These are phyloP conservation scores for Thelonectria olida DNA, from an alignment of 2,329 filamentous ascomycete genomes.

Conservation along the genomic window DNA sequence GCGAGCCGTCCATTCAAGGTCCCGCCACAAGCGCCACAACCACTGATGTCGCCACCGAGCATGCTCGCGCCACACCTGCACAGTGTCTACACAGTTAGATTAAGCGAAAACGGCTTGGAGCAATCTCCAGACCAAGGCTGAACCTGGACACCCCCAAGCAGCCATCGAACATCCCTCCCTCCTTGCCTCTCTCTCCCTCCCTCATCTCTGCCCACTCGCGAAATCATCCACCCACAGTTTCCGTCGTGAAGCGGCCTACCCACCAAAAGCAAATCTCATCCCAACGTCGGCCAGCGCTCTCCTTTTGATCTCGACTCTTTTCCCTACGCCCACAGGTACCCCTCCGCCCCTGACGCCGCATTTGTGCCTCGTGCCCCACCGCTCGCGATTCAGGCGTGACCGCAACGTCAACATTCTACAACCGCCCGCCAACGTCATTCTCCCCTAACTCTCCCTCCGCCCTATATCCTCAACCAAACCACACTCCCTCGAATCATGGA, in stretches of 20 bases:
- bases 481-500: conserved; percentile 70
- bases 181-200: conserved; percentile 18
- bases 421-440: conserved; percentile 36
- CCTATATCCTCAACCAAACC: conserved; percentile 19
- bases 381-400: conserved; percentile 43
- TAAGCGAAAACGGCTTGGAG: conserved; percentile 22
- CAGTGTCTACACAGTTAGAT: conserved; percentile 15
- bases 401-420: conserved; percentile 43
- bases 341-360: conserved; percentile 35
- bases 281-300: conserved; percentile 4
- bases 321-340: conserved; percentile 18
- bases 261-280: conserved; percentile 6
- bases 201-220: conserved; percentile 21
- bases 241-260: conserved; percentile 2
- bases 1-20: conserved; percentile 5
- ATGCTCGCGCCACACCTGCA: conserved; percentile 30
- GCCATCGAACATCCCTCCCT: conserved; percentile 19
- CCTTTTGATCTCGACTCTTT: not conserved
- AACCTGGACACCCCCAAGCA: conserved; percentile 17
- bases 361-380: conserved; percentile 44
- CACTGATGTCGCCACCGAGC: conserved; percentile 12
- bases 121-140: conserved; percentile 30
- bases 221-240: conserved; percentile 8
- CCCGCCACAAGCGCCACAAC: conserved; percentile 17
- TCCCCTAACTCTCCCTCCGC: conserved; percentile 30